Evolutionary conservation across 2,329 filamentous ascomycete species (phyloP).

Genomic region (Ophiostoma sp.): DNA sequence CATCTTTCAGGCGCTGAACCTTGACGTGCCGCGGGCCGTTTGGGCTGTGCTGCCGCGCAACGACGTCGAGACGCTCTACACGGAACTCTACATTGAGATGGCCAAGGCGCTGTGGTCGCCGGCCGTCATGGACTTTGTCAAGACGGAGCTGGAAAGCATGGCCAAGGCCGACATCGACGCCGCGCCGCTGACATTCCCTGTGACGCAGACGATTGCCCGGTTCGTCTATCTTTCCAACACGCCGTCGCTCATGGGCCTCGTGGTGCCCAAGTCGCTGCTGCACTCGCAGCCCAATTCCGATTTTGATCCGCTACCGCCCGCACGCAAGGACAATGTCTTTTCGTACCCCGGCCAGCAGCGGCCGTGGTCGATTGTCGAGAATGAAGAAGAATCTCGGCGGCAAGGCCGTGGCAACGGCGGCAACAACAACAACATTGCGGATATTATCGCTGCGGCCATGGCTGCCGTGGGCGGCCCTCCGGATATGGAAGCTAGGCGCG

Average conservation of each 20-base stretch:
- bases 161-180: constrained; percentile 35
- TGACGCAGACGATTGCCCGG: constrained; percentile 55
- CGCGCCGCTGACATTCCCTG: constrained; percentile 38
- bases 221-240: constrained; percentile 75
- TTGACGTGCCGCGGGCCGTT: constrained; percentile 71
- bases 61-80: constrained; percentile 61
- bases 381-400: constrained; percentile 15
- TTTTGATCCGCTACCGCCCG: constrained; percentile 77
- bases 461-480: neutral
- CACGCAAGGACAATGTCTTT: constrained; percentile 50
- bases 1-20: constrained; percentile 72
- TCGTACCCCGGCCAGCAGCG: constrained; percentile 39
- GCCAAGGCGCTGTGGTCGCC: constrained; percentile 76
- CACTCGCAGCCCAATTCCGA: constrained; percentile 62
- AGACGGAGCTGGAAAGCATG: neutral
- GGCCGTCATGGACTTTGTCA: constrained; percentile 3
- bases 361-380: constrained; percentile 39
- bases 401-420: neutral
- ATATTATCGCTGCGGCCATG: neutral
- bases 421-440: neutral
- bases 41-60: constrained; percentile 73
- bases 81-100: constrained; percentile 68
- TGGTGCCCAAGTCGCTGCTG: constrained; percentile 64
- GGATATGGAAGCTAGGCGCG: neutral
- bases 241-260: constrained; percentile 61